phyloP scores from a whole-genome alignment of 768 basidiomycete species.

The Tylopilus sp. region DNA sequence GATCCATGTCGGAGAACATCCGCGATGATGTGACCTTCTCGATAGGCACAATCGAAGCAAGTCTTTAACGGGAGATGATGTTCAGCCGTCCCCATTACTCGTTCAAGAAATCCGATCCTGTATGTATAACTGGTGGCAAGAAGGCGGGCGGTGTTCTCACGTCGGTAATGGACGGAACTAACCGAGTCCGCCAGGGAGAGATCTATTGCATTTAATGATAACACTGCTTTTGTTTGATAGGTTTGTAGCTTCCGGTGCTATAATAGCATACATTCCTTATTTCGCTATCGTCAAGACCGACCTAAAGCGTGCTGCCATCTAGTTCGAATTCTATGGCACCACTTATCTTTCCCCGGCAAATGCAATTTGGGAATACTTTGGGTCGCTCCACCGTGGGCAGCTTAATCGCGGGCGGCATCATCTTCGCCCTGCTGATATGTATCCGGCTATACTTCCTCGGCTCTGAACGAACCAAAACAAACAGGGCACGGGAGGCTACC shows the following conservation, averaged over 20 bases:
- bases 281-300: background rate
- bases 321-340: conserved; percentile 19
- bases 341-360: conserved; percentile 9
- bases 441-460: conserved; percentile 34
- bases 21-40: conserved; percentile 35
- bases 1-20: conserved; percentile 42
- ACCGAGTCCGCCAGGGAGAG: background rate
- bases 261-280: conserved; percentile 8
- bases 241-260: background rate
- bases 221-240: background rate
- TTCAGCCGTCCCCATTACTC: background rate
- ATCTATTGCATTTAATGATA: conserved; percentile 1
- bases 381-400: conserved; percentile 48
- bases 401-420: conserved; percentile 19
- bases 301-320: background rate
- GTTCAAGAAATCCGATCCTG: background rate
- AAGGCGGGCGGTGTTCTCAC: background rate
- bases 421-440: conserved; percentile 30
- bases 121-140: background rate
- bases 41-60: background rate
- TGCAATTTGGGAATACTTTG: background rate
- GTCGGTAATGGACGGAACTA: conserved; percentile 10
- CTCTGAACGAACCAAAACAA: conserved; percentile 39
- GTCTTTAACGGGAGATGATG: background rate
- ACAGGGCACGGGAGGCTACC: conserved; percentile 35